A percentile compares a stretch with the other conserved stretches of the same genome.
phyloP scores from a whole-genome alignment of 139 green algal species.

The Tetraselmis chui region DNA sequence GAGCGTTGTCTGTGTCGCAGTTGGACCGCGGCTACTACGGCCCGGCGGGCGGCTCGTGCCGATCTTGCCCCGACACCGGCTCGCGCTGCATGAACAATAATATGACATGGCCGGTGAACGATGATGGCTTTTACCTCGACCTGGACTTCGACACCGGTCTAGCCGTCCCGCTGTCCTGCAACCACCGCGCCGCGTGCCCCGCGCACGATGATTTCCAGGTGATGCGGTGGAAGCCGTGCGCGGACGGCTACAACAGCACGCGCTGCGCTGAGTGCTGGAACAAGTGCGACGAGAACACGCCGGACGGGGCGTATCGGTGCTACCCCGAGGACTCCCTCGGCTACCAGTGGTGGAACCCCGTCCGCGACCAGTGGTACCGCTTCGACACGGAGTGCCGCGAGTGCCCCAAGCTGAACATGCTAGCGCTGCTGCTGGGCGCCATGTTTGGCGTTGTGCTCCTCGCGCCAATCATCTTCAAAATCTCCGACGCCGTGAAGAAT shows the following conservation, averaged over 20 bases:
- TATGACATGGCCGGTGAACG: background rate
- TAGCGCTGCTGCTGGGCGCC: background rate
- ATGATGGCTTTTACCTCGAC: background rate
- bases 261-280: background rate
- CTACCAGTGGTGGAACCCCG: background rate
- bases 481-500: background rate
- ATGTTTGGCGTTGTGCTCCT: background rate
- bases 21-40: background rate
- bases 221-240: background rate
- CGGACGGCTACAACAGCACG: background rate
- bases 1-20: background rate
- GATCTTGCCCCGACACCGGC: background rate
- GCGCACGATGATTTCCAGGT: background rate
- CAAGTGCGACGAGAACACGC: background rate
- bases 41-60: background rate
- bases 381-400: background rate
- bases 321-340: background rate
- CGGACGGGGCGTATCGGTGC: background rate
- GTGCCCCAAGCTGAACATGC: background rate
- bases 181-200: background rate
- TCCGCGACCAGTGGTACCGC: background rate
- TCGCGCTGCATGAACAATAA: background rate
- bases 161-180: background rate
- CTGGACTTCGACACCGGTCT: background rate
- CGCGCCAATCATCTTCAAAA: background rate